Percentiles rank a stretch among this genome's conserved stretches.
Conservation (phyloP, 768 basidiomycete genomes). For the Pisolithus orientalis region DNA sequence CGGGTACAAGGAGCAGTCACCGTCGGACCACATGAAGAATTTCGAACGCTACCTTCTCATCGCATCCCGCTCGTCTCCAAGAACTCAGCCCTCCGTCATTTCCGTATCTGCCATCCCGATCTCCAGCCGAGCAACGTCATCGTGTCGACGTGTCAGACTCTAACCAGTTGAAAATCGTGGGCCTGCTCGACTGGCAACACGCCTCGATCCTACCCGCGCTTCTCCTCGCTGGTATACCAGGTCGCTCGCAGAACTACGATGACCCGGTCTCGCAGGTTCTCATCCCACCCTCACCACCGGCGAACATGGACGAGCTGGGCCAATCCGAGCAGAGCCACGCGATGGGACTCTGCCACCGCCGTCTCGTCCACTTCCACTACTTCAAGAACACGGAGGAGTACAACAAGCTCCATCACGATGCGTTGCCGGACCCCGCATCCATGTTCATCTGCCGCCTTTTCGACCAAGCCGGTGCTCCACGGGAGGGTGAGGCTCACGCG, state of each 20-base stretch:
- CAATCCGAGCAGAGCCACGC: constrained; percentile 28
- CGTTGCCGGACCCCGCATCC: constrained; percentile 32
- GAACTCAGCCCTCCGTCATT: constrained; percentile 32
- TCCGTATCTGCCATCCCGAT: constrained; percentile 43
- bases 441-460: constrained; percentile 38
- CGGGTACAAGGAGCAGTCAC: constrained; percentile 41
- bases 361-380: constrained; percentile 48
- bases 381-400: constrained; percentile 35
- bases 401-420: constrained; percentile 39
- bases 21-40: constrained; percentile 44
- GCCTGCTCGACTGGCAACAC: constrained; percentile 53
- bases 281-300: constrained; percentile 39
- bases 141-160: constrained; percentile 42
- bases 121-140: constrained; percentile 41
- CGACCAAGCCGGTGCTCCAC: constrained; percentile 35
- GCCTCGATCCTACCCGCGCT: constrained; percentile 42
- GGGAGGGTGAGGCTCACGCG: constrained; percentile 45
- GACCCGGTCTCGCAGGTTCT: constrained; percentile 35
- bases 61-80: constrained; percentile 33
- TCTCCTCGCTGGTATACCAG: constrained; percentile 42
- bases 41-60: constrained; percentile 35
- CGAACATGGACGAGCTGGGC: constrained; percentile 34
- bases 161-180: constrained; percentile 27
- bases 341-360: constrained; percentile 34
- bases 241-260: constrained; percentile 40